Base-by-base conservation (phyloP, 2,329 filamentous ascomycete genomes). In the Rhynchosporium secalis region DNA sequence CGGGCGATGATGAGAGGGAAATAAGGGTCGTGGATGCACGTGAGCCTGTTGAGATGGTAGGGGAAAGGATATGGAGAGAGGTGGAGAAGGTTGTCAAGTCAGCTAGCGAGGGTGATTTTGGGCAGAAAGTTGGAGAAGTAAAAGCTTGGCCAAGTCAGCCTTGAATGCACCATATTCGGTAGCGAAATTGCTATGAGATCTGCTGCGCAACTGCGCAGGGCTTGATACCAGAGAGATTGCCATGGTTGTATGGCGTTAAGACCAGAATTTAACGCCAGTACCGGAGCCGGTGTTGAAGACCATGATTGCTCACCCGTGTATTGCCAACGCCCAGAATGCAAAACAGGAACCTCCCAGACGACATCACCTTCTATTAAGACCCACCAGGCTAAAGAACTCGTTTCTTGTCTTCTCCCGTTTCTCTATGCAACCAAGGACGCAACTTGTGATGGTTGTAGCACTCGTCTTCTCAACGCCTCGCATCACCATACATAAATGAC, bases 401-500 rank as follows among this genome's bases (percentile, higher is more conserved):
- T 96, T 96, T 71, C 95, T 83, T 10, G 94, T 97, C 82, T 96
- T 97, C 65, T 92, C 91, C 71, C 91, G 92, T 64, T 88, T 88
- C 73, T 96, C 88, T 82, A 99, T 96, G 72, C 92, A 93, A 45
- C 95, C 95, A n/a, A 98, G 84, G 78, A 99, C 96, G 75, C 94
- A 98, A 79, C 92, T 97, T 20, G 95, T 99, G 43, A 96, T 95
- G 6, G 95, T 98, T 20, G 85, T 89, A 56, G 90, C 88, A 46
- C 83, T 85, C 0, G 92, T 92, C 81, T 99, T 97, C 75, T 97
- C 86, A 9, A 99, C 94, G n/a, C 95, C 95, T 52, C 95, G 86
- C 93, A 97, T 98, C 15, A 96, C 92, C 94, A 98, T 99, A 81
- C 95, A 99, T 52, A 98, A 80, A 78, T 99, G 95, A 72, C 87